phyloP scores from a whole-genome alignment of 163 green algal species.

The Chlamydomonas reinhardtii region DNA sequence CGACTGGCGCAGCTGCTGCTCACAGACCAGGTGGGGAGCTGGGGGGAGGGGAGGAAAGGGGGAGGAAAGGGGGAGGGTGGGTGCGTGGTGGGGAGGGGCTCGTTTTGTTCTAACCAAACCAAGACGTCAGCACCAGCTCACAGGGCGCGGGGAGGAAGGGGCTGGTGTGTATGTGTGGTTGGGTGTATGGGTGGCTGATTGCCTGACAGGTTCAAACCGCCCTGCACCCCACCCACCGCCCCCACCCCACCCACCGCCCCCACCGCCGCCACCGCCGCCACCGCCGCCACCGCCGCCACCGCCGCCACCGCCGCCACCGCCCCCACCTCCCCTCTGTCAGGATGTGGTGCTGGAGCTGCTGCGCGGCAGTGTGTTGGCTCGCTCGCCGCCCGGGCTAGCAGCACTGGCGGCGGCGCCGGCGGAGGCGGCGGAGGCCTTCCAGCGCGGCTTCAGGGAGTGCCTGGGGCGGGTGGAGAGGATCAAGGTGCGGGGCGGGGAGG shows the following conservation, averaged over 20 bases:
- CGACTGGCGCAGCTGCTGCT: conserved; percentile 79
- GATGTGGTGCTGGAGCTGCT: conserved; percentile 42
- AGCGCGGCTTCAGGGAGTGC: conserved; percentile 60
- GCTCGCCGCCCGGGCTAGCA: conserved; percentile 31
- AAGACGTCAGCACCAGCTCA: too few species aligned
- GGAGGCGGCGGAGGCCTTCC: conserved; percentile 59
- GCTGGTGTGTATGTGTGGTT: too few species aligned
- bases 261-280: too few species aligned
- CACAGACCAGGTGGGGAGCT: conserved; percentile 11
- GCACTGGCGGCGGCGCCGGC: conserved; percentile 13
- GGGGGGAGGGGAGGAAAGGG: not conserved
- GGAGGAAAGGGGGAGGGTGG: too few species aligned
- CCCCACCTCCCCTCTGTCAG: not conserved
- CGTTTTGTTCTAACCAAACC: too few species aligned
- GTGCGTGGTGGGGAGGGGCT: too few species aligned
- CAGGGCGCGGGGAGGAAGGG: too few species aligned
- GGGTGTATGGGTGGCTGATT: too few species aligned
- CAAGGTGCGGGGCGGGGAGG: conserved; percentile 53
- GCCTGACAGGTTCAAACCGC: too few species aligned
- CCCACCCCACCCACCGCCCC: too few species aligned
- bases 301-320: too few species aligned
- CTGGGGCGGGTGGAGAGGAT: conserved; percentile 62
- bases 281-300: too few species aligned
- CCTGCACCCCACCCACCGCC: not conserved
- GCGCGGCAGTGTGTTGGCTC: conserved; percentile 12